Conservation (phyloP, 331 rosid species). For the Malus hybrid region DNA sequence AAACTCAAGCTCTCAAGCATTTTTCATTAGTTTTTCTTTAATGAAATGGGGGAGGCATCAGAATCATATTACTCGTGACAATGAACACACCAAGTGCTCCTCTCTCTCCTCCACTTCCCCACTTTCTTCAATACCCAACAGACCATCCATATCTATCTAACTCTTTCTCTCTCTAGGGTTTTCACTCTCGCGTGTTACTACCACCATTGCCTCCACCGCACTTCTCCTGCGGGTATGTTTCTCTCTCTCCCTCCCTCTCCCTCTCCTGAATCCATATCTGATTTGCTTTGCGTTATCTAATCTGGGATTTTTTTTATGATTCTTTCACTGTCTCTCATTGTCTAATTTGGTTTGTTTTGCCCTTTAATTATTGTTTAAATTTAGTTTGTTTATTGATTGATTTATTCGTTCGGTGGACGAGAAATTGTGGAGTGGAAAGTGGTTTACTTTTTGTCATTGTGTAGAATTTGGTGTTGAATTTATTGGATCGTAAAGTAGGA, state of each 20-base stretch:
- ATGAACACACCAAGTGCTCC: slow-evolving; percentile 36
- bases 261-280: slow-evolving; percentile 14
- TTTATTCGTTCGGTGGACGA: slow-evolving; percentile 1
- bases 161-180: slow-evolving; percentile 26
- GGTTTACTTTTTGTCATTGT: background rate
- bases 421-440: background rate
- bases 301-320: slow-evolving; percentile 12
- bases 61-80: slow-evolving; percentile 20
- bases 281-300: slow-evolving; percentile 20
- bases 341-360: slow-evolving; percentile 2
- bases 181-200: background rate
- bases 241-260: slow-evolving; percentile 13
- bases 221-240: slow-evolving; percentile 1
- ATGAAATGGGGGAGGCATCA: slow-evolving; percentile 36
- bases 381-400: background rate
- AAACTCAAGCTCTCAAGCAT: too few relatives aligned
- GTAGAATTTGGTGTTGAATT: background rate
- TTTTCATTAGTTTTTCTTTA: too few relatives aligned
- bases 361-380: background rate
- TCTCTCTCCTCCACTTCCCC: slow-evolving; percentile 20
- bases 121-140: background rate
- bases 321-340: background rate
- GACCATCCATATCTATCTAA: background rate
- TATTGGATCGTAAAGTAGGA: background rate
- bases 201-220: background rate